Evolutionary conservation across 2,329 filamentous ascomycete genomes (phyloP), one percentile per base, ranked within the genome.

Genomic region (Penicillium sclerotigenum): DNA sequence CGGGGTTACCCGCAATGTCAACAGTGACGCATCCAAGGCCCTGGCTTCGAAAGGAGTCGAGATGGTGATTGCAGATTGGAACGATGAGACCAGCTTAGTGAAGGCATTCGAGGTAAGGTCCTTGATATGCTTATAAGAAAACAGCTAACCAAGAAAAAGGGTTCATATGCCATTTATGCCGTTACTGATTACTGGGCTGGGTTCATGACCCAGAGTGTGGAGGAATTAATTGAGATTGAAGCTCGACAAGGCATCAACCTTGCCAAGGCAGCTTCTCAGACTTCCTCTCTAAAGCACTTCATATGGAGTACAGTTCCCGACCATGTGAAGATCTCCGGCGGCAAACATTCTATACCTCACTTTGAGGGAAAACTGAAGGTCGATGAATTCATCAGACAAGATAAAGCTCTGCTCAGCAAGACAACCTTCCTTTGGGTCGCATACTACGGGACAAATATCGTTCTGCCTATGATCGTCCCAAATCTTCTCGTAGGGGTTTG

Each of bases 271-370:
- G 78, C 78, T 0, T 68, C 72, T 0, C 56, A 62, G 8, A 75
- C 68, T 0, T 14, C 61, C 0, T 72, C 74, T 0, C 68, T 81
- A 1, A 65, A 77, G 52, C 76, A 79, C 57, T 80, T 74, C 60
- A 68, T 80, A 52, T 80, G 77, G 76, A 77, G 73, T 8, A 80
- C 78, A 0, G 67, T 78, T 5, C 78, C 78, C 1, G 70, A 72
- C 34, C 63, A 69, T 5, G 63, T 59, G 33, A 60, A 56, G 13
- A 65, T 73, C 16, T 70, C 69, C 5, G 56, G 59, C 0, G 75
- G 76, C 0, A 70, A 72, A 46, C 54, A 65, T 3, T 34, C 63
- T 4, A 68, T 77, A 0, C 73, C 76, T 0, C 76, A 80, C 56
- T 77, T 77, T 57, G 75, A 75, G n/a, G 71, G 66, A 57, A 80